Evolutionary conservation across 352 stramenopile genomes (phyloP).

Genomic region (Pythium apleroticum): DNA sequence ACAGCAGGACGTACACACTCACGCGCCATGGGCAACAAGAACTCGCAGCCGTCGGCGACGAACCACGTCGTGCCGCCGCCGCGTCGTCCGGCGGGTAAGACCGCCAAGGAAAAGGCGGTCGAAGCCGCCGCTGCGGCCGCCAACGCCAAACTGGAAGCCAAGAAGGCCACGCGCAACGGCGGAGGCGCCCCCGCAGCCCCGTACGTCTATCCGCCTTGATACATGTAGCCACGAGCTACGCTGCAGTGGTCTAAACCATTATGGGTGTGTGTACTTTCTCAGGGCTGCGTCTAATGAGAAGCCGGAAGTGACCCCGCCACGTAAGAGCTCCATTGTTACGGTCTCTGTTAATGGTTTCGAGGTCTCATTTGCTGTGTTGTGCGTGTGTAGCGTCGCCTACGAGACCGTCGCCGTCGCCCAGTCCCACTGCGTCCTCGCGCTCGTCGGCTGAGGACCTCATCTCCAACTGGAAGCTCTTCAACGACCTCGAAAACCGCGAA

Average conservation of each 20-base stretch:
- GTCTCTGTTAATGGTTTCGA: neutral
- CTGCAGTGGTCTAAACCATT: neutral
- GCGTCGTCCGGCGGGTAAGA: conserved; percentile 17
- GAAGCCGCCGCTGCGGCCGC: conserved; percentile 18
- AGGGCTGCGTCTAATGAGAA: conserved; percentile 10
- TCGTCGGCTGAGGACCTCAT: conserved; percentile 52
- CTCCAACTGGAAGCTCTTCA: conserved; percentile 87
- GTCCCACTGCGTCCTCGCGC: conserved; percentile 15
- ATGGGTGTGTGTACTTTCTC: neutral
- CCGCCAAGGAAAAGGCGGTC: conserved; percentile 25
- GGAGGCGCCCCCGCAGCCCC: neutral
- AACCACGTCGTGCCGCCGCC: conserved; percentile 18
- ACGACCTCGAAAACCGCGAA: conserved; percentile 84
- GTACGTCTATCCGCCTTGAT: neutral
- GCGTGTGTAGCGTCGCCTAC: conserved; percentile 18
- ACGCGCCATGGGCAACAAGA: conserved; percentile 28
- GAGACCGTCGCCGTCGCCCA: conserved; percentile 13
- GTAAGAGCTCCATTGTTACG: conserved; percentile 7
- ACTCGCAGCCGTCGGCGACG: conserved; percentile 12
- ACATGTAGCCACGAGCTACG: too few species aligned
- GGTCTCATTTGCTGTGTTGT: neutral
- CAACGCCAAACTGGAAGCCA: conserved; percentile 22
- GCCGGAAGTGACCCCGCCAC: conserved; percentile 16
- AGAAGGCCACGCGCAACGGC: conserved; percentile 1
- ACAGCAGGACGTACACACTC: neutral